Percentiles rank a stretch among this genome's conserved stretches.
phyloP scores from a whole-genome alignment of 106 monocot genomes.

The Dioscorea alata region DNA sequence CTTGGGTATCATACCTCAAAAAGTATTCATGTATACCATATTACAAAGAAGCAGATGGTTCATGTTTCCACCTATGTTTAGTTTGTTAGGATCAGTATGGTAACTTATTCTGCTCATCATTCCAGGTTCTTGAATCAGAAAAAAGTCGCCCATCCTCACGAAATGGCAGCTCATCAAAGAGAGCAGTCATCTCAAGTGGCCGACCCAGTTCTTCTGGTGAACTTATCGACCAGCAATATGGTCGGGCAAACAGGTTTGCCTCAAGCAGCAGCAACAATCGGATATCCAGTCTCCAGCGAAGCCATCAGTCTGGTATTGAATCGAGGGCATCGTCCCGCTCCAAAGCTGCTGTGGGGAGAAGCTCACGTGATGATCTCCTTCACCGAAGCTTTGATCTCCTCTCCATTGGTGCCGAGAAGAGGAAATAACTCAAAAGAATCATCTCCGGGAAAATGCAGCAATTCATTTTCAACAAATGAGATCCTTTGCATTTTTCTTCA shows the following conservation, averaged over 20 bases:
- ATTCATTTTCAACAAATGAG: no score
- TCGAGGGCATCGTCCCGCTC: slow-evolving; percentile 37
- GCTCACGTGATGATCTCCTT: slow-evolving; percentile 30
- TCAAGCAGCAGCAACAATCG: slow-evolving; percentile 30
- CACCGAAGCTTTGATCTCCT: slow-evolving; percentile 51
- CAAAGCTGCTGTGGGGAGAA: slow-evolving; percentile 17
- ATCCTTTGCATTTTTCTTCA: no score
- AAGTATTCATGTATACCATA: no score
- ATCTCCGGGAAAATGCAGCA: no score
- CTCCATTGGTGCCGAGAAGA: slow-evolving; percentile 56
- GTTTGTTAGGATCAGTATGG: no score
- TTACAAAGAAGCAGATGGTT: no score
- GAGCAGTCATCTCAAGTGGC: slow-evolving; percentile 35
- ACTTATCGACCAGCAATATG: slow-evolving; percentile 22
- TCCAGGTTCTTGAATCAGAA: slow-evolving; percentile 29
- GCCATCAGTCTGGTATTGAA: slow-evolving; percentile 31
- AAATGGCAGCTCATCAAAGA: slow-evolving; percentile 56
- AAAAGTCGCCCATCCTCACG: slow-evolving; percentile 43
- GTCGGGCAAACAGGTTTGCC: slow-evolving; percentile 29
- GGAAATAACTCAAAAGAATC: slow-evolving; percentile 18
- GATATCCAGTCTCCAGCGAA: slow-evolving; percentile 38
- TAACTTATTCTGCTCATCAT: background rate
- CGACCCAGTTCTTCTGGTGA: slow-evolving; percentile 36
- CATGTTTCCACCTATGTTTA: no score
- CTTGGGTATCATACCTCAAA: no score